Evolutionary conservation across 768 basidiomycete genomes (phyloP).

Genomic region (Cystobasidium ongulense): DNA sequence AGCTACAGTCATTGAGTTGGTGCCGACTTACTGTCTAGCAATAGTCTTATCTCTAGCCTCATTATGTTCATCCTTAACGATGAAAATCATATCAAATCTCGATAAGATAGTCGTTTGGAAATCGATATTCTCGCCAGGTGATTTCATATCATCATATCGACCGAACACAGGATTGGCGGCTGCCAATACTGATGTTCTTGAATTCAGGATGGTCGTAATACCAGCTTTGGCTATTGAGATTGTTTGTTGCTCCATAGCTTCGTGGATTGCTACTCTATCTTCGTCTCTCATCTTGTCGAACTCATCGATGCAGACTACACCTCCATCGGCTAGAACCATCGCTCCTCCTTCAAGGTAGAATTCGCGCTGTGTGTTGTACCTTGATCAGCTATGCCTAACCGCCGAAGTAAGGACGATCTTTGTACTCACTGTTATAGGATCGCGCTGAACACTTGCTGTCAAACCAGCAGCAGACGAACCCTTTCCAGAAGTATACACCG

Average conservation of each 20-base stretch:
- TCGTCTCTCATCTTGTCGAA: conserved; percentile 99
- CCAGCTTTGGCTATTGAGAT: conserved; percentile 99
- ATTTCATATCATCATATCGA: conserved; percentile 90
- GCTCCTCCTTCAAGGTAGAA: conserved; percentile 99
- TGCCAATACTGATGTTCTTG: conserved; percentile 86
- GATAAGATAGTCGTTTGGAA: conserved; percentile 97
- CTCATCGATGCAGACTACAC: conserved; percentile 98
- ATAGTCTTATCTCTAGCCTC: conserved; percentile 67
- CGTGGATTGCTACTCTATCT: conserved; percentile 96
- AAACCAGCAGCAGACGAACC: conserved; percentile 97
- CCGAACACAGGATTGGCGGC: conserved; percentile 98
- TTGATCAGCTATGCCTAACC: too few species aligned
- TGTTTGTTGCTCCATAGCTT: conserved; percentile 99
- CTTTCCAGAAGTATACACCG: conserved; percentile 97
- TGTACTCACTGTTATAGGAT: conserved; percentile 45
- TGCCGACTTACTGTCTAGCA: conserved; percentile 23
- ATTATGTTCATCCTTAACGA: conserved; percentile 95
- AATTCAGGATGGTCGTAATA: conserved; percentile 94
- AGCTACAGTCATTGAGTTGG: not conserved
- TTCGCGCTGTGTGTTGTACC: conserved; percentile 59
- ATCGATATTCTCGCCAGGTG: conserved; percentile 96
- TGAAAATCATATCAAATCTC: conserved; percentile 99
- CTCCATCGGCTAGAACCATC: conserved; percentile 97
- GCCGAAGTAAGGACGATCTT: too few species aligned
- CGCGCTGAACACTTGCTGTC: conserved; percentile 93